Conservation (phyloP, 139 green algal species). For the Nannochloris sp. region DNA sequence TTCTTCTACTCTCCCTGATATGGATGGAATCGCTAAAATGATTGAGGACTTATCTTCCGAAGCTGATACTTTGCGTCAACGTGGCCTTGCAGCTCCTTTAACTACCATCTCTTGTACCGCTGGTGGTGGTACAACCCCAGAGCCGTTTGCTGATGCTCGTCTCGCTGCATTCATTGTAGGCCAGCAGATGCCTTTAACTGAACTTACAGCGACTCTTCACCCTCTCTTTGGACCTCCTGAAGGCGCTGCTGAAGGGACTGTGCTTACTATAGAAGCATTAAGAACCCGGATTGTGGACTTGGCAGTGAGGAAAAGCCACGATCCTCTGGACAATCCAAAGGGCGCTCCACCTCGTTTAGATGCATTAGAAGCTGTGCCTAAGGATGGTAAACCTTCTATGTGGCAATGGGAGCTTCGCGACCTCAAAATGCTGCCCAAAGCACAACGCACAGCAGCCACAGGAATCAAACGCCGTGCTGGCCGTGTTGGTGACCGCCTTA, state of each 20-base stretch:
- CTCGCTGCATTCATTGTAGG: constrained; percentile 35
- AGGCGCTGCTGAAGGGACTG: neutral
- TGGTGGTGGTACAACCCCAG: too few relatives aligned
- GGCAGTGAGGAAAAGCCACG: constrained; percentile 50
- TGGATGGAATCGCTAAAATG: neutral
- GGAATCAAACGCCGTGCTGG: constrained; percentile 33
- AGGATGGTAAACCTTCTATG: constrained; percentile 8
- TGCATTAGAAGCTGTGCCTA: constrained; percentile 28
- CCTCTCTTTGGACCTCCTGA: constrained; percentile 13
- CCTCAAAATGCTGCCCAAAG: constrained; percentile 39
- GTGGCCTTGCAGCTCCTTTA: constrained; percentile 5
- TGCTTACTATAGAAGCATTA: constrained; percentile 15
- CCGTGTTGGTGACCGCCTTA: constrained; percentile 4
- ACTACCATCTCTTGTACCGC: neutral
- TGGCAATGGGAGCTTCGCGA: constrained; percentile 70
- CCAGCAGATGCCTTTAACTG: constrained; percentile 18
- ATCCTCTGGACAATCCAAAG: constrained; percentile 33
- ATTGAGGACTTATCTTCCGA: constrained; percentile 7
- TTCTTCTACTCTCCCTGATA: neutral
- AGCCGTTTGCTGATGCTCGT: constrained; percentile 15
- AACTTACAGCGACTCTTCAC: constrained; percentile 28
- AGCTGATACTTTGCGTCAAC: neutral
- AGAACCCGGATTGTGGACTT: constrained; percentile 50
- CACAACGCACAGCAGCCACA: constrained; percentile 5
- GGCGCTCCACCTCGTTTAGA: constrained; percentile 14